Conservation (phyloP, 2,329 filamentous ascomycete genomes). For the Ophioceras dolichostomum region DNA sequence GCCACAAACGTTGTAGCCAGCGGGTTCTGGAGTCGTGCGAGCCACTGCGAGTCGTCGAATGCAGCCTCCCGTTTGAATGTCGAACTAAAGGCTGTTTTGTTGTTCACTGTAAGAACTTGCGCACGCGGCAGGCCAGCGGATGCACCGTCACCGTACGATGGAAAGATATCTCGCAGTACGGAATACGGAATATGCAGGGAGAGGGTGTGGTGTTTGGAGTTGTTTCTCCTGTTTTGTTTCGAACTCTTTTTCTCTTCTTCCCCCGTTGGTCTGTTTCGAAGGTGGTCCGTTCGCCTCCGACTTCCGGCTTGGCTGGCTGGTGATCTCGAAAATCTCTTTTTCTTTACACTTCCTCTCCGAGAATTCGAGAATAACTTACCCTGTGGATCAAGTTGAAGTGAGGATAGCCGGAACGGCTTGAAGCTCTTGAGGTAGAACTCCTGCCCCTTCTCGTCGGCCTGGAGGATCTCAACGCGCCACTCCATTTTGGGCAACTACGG, state of each 20-base stretch:
- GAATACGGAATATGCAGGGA: too few relatives aligned
- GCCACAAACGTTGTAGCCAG: conserved; percentile 19
- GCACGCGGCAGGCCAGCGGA: not conserved
- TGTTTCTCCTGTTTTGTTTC: too few relatives aligned
- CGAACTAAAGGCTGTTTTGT: conserved; percentile 21
- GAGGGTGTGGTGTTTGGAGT: too few relatives aligned
- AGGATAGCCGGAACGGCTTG: conserved; percentile 16
- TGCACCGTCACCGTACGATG: too few relatives aligned
- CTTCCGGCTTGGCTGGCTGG: too few relatives aligned
- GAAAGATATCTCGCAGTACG: too few relatives aligned
- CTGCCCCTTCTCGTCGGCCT: conserved; percentile 11
- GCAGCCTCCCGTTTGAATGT: conserved; percentile 21
- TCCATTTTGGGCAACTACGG: not conserved
- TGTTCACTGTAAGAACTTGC: not conserved
- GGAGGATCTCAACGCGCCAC: conserved; percentile 13
- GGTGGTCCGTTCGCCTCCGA: too few relatives aligned
- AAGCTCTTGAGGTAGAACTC: conserved; percentile 16
- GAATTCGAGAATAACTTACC: too few relatives aligned
- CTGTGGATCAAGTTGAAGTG: conserved; percentile 14
- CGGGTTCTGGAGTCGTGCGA: conserved; percentile 21
- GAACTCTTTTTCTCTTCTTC: too few relatives aligned
- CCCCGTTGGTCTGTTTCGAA: too few relatives aligned
- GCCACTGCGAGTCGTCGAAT: conserved; percentile 22
- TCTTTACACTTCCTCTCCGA: too few relatives aligned
- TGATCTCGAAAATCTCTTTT: too few relatives aligned